Evolutionary conservation across 768 basidiomycete genomes (phyloP).

Genomic region (Roridomyces roridus): DNA sequence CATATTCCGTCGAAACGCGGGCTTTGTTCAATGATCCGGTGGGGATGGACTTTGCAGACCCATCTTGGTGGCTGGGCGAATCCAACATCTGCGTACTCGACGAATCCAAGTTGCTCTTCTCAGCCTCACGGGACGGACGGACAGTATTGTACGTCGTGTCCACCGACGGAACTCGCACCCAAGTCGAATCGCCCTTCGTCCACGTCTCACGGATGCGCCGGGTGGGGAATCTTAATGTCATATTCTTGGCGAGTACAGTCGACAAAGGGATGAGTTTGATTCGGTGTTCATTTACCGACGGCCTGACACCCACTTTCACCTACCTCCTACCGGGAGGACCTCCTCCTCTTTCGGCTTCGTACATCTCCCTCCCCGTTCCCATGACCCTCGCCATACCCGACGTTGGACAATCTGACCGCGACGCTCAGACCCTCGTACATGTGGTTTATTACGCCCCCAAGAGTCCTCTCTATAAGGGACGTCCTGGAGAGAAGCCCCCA

Average conservation of each 20-base stretch:
- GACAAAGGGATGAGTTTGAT: conserved; percentile 28
- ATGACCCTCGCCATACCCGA: conserved; percentile 1
- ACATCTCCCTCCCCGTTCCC: conserved; percentile 24
- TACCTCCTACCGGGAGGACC: background rate
- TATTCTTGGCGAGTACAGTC: conserved; percentile 37
- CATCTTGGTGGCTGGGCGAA: conserved; percentile 8
- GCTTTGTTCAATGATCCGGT: conserved; percentile 14
- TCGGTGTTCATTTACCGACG: background rate
- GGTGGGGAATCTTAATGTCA: conserved; percentile 28
- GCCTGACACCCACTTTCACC: background rate
- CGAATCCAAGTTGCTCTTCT: conserved; percentile 18
- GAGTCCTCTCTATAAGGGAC: conserved; percentile 50
- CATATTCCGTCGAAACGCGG: conserved; percentile 32
- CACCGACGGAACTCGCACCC: conserved; percentile 28
- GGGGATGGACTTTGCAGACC: conserved; percentile 30
- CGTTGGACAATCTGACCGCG: background rate
- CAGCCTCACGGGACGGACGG: conserved; percentile 36
- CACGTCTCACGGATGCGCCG: conserved; percentile 30
- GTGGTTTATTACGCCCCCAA: conserved; percentile 60
- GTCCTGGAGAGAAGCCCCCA: conserved; percentile 54
- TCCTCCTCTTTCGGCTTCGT: conserved; percentile 26
- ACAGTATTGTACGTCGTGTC: conserved; percentile 35
- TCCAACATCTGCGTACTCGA: conserved; percentile 13
- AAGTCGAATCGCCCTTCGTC: conserved; percentile 36
- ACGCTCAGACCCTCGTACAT: conserved; percentile 43